Evolutionary conservation across 2,329 filamentous ascomycete genomes (phyloP).

Genomic region (Fusarium oligoseptatum): DNA sequence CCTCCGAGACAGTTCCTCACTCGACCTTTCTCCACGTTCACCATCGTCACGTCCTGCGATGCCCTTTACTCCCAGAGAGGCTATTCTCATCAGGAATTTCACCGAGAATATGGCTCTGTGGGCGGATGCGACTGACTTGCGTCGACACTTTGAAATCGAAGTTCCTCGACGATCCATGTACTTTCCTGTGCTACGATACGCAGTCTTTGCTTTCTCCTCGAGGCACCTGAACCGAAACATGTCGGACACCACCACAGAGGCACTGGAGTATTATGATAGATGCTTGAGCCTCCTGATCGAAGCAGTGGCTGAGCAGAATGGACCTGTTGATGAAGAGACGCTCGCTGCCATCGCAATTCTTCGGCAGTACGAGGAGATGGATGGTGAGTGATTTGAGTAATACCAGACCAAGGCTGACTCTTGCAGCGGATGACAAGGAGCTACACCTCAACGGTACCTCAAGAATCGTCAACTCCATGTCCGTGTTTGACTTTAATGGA

Average conservation of each 20-base stretch:
- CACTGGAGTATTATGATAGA: background rate
- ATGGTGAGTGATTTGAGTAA: background rate
- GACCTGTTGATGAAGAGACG: background rate
- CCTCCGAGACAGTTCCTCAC: background rate
- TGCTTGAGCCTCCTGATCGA: background rate
- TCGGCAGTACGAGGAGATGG: background rate
- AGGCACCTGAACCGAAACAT: background rate
- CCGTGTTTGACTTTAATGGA: conserved; percentile 34
- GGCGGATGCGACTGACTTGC: conserved; percentile 29
- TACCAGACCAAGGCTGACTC: background rate
- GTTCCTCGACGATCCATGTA: conserved; percentile 26
- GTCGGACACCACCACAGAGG: background rate
- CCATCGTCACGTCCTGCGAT: background rate
- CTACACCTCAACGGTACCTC: conserved; percentile 33
- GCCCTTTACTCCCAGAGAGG: background rate
- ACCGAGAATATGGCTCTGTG: background rate
- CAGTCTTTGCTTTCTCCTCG: conserved; percentile 33
- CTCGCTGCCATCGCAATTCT: background rate
- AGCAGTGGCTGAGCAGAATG: background rate
- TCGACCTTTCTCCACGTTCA: background rate
- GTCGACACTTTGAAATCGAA: conserved; percentile 34
- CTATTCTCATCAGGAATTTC: background rate
- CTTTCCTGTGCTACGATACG: conserved; percentile 33
- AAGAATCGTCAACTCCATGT: conserved; percentile 38
- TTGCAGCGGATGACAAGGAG: conserved; percentile 33